Evolutionary conservation across 2,329 filamentous ascomycete species (phyloP), one percentile per base, ranked within the genome.

Genomic region (Calonectria leucothoes): DNA sequence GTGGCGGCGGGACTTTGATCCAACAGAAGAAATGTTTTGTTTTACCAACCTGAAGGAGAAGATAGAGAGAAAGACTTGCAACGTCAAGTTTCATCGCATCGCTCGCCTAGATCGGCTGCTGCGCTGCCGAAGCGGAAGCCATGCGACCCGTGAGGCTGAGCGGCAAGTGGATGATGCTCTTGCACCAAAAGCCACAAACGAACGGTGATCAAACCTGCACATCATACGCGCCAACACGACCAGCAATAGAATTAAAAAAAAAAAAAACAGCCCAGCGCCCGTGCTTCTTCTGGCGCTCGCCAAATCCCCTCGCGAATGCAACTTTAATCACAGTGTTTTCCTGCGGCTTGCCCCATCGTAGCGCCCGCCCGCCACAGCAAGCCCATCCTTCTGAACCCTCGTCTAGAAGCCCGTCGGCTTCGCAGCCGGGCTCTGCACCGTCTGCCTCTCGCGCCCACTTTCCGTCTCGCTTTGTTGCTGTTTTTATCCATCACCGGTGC

Each of bases 131-230:
- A 27, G 55, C 66, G 66, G 66, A 52, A 31, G 15, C 14, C 14
- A 14, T 20, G 37, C 23, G 20, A 69, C 42, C 66, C 55, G 66
- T 37, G 66, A 69, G 66, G 66, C 66, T 69, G 55, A 69, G 66
- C 55, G 45, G 45, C 42, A 11, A 6, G 8, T n/a, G n/a, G n/a
- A n/a, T n/a, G n/a, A n/a, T n/a, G n/a, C 12, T 17, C 29, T 27
- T 12, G 35, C 29, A 7, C 8, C 52, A 25, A 33, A 20, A 11
- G n/a, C 29, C 20, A 3, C n/a, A 45, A n/a, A 45, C 39, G 39
- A 45, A 5, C 11, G 66, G 14, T 57, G 35, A 59, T 69, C 52
- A 69, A 69, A 69, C 66, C 66, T 68, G 45, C 45, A 66, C 39
- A 59, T 59, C 55, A 59, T 59, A 59, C 55, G 33, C 25, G n/a